A percentile compares a stretch with the other conserved stretches of the same genome.
Conservation (phyloP, 306 rosid species). For the Trifolium fragiferum region DNA sequence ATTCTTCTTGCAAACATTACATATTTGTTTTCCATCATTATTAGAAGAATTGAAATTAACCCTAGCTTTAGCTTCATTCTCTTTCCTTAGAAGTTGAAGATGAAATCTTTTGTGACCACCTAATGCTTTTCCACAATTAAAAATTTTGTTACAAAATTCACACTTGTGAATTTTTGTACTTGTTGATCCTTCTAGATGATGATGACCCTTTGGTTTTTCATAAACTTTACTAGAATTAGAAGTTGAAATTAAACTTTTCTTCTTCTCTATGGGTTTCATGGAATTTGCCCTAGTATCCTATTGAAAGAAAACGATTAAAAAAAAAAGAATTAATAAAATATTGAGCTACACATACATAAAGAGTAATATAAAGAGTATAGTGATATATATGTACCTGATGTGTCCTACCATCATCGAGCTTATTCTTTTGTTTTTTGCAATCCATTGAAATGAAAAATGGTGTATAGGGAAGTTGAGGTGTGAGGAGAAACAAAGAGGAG, state of each 20-base stretch:
- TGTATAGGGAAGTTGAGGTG: not conserved
- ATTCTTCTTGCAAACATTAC: not conserved
- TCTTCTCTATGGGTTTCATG: not conserved
- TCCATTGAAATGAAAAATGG: not conserved
- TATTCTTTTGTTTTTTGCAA: not conserved
- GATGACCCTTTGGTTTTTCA: not conserved
- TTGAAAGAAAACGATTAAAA: not conserved
- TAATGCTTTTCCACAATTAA: constrained; percentile 5
- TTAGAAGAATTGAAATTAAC: not conserved
- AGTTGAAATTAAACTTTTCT: not conserved
- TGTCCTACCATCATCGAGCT: not conserved
- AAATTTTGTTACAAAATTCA: constrained; percentile 2
- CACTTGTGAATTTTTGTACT: constrained; percentile 1
- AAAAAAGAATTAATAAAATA: not conserved
- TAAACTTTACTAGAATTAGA: not conserved
- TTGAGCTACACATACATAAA: not conserved
- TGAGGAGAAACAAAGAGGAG: no score
- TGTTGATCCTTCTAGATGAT: not conserved
- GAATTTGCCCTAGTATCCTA: not conserved
- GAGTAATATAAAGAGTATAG: not conserved
- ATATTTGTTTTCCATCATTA: not conserved
- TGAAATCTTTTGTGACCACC: constrained; percentile 10
- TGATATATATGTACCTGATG: not conserved
- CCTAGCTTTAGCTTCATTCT: not conserved
- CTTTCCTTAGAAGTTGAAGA: not conserved